These are phyloP conservation scores for Suillus subaureus DNA, from an alignment of 768 basidiomycete species.

Conservation along the genomic window DNA sequence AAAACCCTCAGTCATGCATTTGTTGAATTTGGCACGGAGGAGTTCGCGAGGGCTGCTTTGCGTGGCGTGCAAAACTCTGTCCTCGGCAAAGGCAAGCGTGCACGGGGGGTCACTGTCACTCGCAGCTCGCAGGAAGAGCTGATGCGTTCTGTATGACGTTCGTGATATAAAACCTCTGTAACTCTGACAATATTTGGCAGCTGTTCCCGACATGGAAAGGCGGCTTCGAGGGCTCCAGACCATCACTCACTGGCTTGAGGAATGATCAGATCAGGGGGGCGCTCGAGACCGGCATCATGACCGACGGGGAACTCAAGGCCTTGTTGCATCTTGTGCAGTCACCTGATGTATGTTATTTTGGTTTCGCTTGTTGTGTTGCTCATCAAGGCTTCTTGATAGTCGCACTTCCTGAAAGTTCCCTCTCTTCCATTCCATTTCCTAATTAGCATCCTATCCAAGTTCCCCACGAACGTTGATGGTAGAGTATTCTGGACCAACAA, in stretches of 20 bases:
- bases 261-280: constrained; percentile 60
- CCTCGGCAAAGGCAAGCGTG: constrained; percentile 75
- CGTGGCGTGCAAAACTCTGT: constrained; percentile 56
- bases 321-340: constrained; percentile 72
- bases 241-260: constrained; percentile 66
- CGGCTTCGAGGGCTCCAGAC: constrained; percentile 65
- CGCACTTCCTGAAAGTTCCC: constrained; percentile 86
- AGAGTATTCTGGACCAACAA: constrained; percentile 71
- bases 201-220: constrained; percentile 84
- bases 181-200: constrained; percentile 35
- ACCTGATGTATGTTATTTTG: constrained; percentile 62
- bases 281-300: constrained; percentile 65
- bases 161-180: background rate
- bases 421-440: constrained; percentile 82
- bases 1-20: constrained; percentile 87
- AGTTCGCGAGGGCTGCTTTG: constrained; percentile 66
- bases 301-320: constrained; percentile 65
- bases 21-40: constrained; percentile 67
- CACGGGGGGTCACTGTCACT: constrained; percentile 83
- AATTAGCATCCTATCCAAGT: constrained; percentile 73
- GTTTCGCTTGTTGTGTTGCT: constrained; percentile 1
- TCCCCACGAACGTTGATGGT: constrained; percentile 76
- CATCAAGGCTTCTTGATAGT: constrained; percentile 44
- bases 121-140: constrained; percentile 79
- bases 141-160: constrained; percentile 67